These are phyloP conservation scores for Bothriochloa decipiens DNA, from an alignment of 176 grass and related monocot species.

Conservation along the genomic window DNA sequence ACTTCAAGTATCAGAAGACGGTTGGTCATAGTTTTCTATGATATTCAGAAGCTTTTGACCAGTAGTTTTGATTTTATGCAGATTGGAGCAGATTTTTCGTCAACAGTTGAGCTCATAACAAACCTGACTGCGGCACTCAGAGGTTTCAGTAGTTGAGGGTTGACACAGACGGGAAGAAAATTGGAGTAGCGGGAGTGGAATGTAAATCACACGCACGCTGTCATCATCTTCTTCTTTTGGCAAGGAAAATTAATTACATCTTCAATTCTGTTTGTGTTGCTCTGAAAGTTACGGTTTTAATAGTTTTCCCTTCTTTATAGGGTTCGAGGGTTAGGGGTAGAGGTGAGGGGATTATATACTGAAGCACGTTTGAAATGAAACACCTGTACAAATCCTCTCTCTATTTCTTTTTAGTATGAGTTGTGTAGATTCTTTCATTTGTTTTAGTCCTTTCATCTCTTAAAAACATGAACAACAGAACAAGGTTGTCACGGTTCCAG, in stretches of 20 bases:
- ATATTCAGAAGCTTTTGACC: background rate
- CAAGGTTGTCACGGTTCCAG: background rate
- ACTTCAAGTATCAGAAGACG: background rate
- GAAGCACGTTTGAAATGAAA: background rate
- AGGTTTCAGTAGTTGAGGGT: constrained; percentile 31
- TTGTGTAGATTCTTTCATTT: background rate
- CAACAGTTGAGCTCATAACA: constrained; percentile 56
- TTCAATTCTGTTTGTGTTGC: background rate
- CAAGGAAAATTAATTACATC: background rate
- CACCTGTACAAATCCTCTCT: background rate
- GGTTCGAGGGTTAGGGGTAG: background rate
- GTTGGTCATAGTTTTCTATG: background rate
- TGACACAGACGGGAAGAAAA: background rate
- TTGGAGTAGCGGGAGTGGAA: background rate
- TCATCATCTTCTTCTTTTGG: background rate
- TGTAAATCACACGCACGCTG: background rate
- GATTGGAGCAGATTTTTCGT: constrained; percentile 71
- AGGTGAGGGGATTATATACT: background rate
- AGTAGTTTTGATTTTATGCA: constrained; percentile 29
- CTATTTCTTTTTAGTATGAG: background rate
- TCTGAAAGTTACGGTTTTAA: background rate
- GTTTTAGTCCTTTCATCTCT: background rate
- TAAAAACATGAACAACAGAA: background rate
- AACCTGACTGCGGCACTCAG: constrained; percentile 58
- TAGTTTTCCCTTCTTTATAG: background rate